Conservation (phyloP, 208 protist genomes). For the Acanthamoeba culbertsoni region DNA sequence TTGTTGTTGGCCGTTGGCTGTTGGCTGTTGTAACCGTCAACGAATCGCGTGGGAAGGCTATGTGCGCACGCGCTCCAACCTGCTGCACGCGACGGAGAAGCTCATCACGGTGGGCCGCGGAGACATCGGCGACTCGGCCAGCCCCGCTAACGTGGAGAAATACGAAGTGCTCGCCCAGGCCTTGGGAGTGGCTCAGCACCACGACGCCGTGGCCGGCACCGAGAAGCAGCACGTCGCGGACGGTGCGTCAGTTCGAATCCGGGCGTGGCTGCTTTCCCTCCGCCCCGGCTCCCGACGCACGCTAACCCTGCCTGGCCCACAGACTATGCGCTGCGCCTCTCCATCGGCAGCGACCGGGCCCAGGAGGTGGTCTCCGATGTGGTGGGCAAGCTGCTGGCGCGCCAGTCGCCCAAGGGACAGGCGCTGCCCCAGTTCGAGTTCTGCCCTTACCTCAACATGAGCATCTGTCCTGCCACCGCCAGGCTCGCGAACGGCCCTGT, state of each 20-base stretch:
- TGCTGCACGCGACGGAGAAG: slow-evolving; percentile 34
- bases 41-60: background rate
- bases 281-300: too few relatives aligned
- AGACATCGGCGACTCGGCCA: background rate
- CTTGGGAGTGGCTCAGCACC: slow-evolving; percentile 70
- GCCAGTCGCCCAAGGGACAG: background rate
- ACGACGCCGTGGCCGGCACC: slow-evolving; percentile 76
- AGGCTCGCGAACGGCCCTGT: background rate
- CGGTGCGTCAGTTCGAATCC: background rate
- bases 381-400: background rate
- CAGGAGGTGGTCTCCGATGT: background rate
- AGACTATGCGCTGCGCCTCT: slow-evolving; percentile 30
- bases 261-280: background rate
- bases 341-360: background rate
- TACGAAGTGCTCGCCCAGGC: slow-evolving; percentile 26
- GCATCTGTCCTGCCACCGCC: background rate
- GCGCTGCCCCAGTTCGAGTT: background rate
- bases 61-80: background rate
- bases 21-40: background rate
- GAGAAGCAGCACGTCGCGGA: slow-evolving; percentile 55
- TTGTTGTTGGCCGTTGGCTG: background rate
- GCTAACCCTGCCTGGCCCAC: background rate
- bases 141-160: background rate
- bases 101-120: background rate
- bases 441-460: slow-evolving; percentile 46